Conservation (phyloP, 148 eudicot genomes). For the Simmondsia chinensis region DNA sequence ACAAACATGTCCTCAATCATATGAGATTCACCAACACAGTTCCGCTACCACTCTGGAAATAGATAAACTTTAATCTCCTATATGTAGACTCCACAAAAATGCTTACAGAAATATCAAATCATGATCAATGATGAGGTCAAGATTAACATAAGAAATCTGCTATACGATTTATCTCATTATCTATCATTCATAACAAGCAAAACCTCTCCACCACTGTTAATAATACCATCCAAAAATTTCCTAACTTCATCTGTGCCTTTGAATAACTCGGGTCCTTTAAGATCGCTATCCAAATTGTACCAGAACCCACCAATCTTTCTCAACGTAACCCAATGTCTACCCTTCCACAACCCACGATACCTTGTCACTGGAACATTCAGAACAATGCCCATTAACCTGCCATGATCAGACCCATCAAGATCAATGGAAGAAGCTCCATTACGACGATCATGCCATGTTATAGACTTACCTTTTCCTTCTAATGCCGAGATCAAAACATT, state of each 20-base stretch:
- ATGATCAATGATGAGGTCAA: too few relatives aligned
- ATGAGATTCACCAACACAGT: neutral
- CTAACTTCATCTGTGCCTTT: slow-evolving; percentile 42
- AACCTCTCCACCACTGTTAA: slow-evolving; percentile 53
- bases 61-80: too few relatives aligned
- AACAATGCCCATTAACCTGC: slow-evolving; percentile 66
- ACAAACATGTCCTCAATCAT: neutral
- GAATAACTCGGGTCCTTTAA: slow-evolving; percentile 44
- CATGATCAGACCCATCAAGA: slow-evolving; percentile 45
- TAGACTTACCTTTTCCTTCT: slow-evolving; percentile 63
- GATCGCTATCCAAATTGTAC: slow-evolving; percentile 97
- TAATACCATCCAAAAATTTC: slow-evolving; percentile 53
- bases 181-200: slow-evolving; percentile 59
- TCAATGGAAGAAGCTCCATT: slow-evolving; percentile 46
- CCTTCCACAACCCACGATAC: slow-evolving; percentile 62
- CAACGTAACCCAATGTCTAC: slow-evolving; percentile 83
- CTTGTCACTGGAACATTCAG: slow-evolving; percentile 54
- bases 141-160: too few relatives aligned
- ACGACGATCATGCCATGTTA: slow-evolving; percentile 84
- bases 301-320: slow-evolving; percentile 59
- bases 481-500: slow-evolving; percentile 78
- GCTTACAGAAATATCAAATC: too few relatives aligned
- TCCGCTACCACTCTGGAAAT: too few relatives aligned
- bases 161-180: slow-evolving; percentile 14
- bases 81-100: too few relatives aligned